A percentile compares a stretch with the other conserved stretches of the same genome.
These are phyloP conservation scores for Backusella parvicylindrica DNA, from an alignment of 192 early-diverging fungal species.

Conservation along the genomic window DNA sequence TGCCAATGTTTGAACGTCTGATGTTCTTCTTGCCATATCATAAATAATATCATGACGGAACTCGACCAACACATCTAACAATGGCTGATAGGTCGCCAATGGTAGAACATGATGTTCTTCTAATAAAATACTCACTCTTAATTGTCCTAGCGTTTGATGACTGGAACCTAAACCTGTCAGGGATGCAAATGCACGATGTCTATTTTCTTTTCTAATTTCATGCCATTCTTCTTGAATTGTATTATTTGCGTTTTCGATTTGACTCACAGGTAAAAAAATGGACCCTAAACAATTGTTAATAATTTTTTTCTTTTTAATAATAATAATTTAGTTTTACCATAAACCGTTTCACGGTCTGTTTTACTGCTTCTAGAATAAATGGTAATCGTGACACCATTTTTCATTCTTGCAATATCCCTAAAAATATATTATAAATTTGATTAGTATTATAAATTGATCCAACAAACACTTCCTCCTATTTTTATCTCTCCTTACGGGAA, in stretches of 20 bases:
- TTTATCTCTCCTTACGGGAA: conserved; percentile 32
- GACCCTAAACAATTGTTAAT: background rate
- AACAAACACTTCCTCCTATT: background rate
- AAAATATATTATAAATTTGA: too few species aligned
- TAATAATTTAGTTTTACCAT: conserved; percentile 2
- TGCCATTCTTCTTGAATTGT: conserved; percentile 23
- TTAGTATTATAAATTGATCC: background rate
- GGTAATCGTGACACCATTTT: conserved; percentile 15
- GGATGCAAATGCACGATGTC: conserved; percentile 25
- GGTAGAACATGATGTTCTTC: conserved; percentile 43
- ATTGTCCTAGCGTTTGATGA: conserved; percentile 31
- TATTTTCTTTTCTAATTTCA: conserved; percentile 22
- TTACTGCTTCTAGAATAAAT: conserved; percentile 20
- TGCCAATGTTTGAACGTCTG: conserved; percentile 38
- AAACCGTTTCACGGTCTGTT: conserved; percentile 11
- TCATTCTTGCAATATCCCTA: conserved; percentile 21
- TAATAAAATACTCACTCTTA: conserved; percentile 35
- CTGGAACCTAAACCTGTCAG: conserved; percentile 18
- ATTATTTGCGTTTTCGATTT: background rate
- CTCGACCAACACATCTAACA: conserved; percentile 40
- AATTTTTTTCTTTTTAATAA: too few species aligned
- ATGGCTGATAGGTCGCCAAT: conserved; percentile 26
- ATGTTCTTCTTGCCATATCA: conserved; percentile 31
- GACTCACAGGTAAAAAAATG: conserved; percentile 2
- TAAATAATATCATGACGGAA: conserved; percentile 43